These are phyloP conservation scores for Raphanus hybrid DNA, from an alignment of 441 rosid genomes.

Conservation along the genomic window DNA sequence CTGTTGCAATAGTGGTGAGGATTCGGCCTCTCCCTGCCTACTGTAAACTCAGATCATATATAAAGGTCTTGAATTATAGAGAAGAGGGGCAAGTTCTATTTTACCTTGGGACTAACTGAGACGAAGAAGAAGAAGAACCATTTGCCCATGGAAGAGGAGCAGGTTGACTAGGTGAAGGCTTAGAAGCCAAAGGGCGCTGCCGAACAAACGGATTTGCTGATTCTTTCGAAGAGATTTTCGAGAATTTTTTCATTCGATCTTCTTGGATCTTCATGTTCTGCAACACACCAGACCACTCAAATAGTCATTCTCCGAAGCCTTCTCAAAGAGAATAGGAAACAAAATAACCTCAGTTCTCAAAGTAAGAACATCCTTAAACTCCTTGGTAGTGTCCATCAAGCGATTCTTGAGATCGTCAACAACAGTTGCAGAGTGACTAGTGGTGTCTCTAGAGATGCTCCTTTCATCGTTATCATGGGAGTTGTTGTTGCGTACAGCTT, in stretches of 20 bases:
- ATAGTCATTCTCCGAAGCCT: not conserved
- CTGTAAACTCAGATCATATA: conserved; percentile 44
- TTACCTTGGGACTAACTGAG: conserved; percentile 67
- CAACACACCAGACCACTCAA: conserved; percentile 32
- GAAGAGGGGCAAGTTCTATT: not conserved
- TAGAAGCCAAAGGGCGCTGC: conserved; percentile 86
- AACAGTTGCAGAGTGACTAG: conserved; percentile 77
- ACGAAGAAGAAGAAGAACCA: conserved; percentile 64
- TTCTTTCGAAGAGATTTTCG: conserved; percentile 84
- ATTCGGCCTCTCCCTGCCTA: conserved; percentile 70
- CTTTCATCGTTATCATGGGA: conserved; percentile 60
- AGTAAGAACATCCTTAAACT: conserved; percentile 90
- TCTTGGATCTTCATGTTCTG: conserved; percentile 93
- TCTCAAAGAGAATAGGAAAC: not conserved
- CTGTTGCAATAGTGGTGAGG: conserved; percentile 66
- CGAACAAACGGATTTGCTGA: conserved; percentile 87
- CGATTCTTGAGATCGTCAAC: conserved; percentile 70
- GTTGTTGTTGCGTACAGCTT: conserved; percentile 58
- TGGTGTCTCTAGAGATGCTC: conserved; percentile 69
- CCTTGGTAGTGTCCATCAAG: conserved; percentile 79
- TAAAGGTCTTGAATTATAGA: not conserved
- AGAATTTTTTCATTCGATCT: conserved; percentile 81
- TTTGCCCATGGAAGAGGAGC: conserved; percentile 82
- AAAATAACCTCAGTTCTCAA: conserved; percentile 82
- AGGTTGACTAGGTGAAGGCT: conserved; percentile 58